A percentile compares a stretch with the other conserved stretches of the same genome.
Evolutionary conservation across 768 basidiomycete species (phyloP).

Genomic region (Albatrellus ellisii): DNA sequence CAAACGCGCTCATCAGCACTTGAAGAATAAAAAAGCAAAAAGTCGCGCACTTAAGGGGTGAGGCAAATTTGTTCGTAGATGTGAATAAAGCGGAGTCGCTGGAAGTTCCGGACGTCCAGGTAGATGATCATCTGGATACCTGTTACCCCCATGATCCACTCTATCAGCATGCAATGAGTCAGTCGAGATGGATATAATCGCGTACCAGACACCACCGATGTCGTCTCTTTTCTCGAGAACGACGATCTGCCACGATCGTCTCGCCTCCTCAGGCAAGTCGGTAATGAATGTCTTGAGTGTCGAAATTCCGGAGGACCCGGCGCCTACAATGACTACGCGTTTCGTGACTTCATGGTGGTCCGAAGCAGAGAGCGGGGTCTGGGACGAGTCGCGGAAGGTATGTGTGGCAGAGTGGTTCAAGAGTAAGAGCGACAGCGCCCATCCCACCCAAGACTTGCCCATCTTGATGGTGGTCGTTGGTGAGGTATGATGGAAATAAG

Average conservation of each 20-base stretch:
- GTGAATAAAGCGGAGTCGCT: conserved; percentile 41
- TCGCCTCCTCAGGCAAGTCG: conserved; percentile 30
- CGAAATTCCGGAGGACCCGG: conserved; percentile 42
- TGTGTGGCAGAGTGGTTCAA: too few relatives aligned
- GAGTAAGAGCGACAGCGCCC: too few relatives aligned
- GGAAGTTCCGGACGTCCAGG: conserved; percentile 33
- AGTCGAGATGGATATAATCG: neutral
- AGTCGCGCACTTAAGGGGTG: conserved; percentile 26
- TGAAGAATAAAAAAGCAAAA: neutral
- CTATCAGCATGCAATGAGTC: neutral
- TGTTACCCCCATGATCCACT: conserved; percentile 6
- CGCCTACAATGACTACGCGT: conserved; percentile 29
- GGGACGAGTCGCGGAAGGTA: too few relatives aligned
- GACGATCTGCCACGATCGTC: conserved; percentile 31
- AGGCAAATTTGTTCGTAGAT: conserved; percentile 39
- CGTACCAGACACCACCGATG: conserved; percentile 44
- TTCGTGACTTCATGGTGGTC: too few relatives aligned
- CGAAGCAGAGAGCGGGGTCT: too few relatives aligned
- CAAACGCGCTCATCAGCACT: neutral
- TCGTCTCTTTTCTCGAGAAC: conserved; percentile 38
- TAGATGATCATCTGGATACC: conserved; percentile 22
- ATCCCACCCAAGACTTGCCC: too few relatives aligned
- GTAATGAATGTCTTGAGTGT: conserved; percentile 33
- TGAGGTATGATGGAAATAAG: too few relatives aligned
- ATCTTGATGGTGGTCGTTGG: too few relatives aligned